These are phyloP conservation scores for Globisporangium spinosum DNA, from an alignment of 352 stramenopile genomes.

Conservation along the genomic window DNA sequence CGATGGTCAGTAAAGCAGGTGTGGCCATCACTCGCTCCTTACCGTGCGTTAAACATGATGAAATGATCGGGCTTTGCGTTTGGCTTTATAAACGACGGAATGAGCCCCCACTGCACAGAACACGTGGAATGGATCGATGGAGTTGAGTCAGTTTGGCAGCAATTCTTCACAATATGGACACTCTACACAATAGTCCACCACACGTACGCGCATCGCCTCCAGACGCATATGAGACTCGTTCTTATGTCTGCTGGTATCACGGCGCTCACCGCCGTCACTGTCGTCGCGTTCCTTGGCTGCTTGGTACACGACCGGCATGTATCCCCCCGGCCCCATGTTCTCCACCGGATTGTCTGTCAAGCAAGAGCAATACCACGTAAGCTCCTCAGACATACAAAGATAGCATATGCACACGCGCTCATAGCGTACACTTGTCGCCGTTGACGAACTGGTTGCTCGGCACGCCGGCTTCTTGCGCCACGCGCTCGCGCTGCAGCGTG, in stretches of 20 bases:
- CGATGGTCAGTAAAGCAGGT: neutral
- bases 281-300: neutral
- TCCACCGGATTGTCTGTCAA: conserved; percentile 61
- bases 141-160: neutral
- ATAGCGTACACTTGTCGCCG: conserved; percentile 60
- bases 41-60: conserved; percentile 86
- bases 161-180: neutral
- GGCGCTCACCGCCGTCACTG: neutral
- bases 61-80: conserved; percentile 76
- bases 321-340: conserved; percentile 75
- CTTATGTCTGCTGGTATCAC: neutral
- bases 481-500: conserved; percentile 49
- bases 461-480: conserved; percentile 47
- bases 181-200: neutral
- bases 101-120: conserved; percentile 58
- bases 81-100: conserved; percentile 82
- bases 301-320: conserved; percentile 51
- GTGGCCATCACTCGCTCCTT: neutral
- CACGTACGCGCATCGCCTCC: conserved; percentile 61
- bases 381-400: neutral
- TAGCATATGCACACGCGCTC: conserved; percentile 12
- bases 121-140: neutral
- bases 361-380: neutral
- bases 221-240: conserved; percentile 25
- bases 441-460: conserved; percentile 47